phyloP scores from a whole-genome alignment of 73 alveolate species.

The Tetrahymena elliotti region DNA sequence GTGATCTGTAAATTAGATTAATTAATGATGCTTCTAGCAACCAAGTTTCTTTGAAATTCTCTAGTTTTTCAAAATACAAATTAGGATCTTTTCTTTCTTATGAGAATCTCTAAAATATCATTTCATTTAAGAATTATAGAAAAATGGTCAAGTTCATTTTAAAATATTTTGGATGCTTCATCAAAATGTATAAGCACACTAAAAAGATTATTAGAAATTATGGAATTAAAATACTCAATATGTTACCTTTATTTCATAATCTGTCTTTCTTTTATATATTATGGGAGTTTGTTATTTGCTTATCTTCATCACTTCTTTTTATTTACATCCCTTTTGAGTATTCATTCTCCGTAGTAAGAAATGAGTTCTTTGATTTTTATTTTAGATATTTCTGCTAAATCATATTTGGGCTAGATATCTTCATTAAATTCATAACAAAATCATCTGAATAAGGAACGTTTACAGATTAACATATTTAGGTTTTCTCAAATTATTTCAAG shows the following conservation, averaged over 20 bases:
- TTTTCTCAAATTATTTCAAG: not conserved
- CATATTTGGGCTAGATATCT: not conserved
- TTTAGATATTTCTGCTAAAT: not conserved
- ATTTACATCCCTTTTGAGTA: not conserved
- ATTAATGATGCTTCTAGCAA: not conserved
- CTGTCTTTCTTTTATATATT: not conserved
- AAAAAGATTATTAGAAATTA: too few species aligned
- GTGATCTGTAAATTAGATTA: not conserved
- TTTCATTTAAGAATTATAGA: not conserved
- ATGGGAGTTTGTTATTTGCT: not conserved
- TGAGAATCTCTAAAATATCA: not conserved
- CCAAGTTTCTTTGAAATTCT: not conserved
- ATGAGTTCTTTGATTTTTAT: not conserved
- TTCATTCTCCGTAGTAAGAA: not conserved
- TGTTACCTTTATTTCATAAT: not conserved
- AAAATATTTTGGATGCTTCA: not conserved
- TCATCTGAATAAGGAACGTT: not conserved
- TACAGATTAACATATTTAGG: not conserved
- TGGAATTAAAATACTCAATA: not conserved
- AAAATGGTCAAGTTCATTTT: not conserved
- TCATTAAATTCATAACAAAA: not conserved
- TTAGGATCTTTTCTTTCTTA: not conserved
- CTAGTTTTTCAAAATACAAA: not conserved
- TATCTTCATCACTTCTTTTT: not conserved
- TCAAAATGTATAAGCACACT: too few species aligned